Conservation (phyloP, 441 rosid genomes). For the Viola pubescens region DNA sequence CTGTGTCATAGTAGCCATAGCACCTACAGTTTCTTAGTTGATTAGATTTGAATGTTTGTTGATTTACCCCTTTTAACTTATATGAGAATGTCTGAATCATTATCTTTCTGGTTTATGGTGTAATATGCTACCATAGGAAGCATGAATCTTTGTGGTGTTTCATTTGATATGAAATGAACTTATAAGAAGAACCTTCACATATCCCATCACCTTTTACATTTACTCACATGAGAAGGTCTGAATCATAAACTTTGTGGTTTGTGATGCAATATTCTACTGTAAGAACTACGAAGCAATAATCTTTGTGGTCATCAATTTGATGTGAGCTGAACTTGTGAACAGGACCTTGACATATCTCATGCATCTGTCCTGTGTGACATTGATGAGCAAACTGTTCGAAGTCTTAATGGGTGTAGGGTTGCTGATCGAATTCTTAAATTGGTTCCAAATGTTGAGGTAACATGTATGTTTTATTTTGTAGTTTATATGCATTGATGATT, state of each 20-base stretch:
- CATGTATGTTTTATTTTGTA: conserved; percentile 3
- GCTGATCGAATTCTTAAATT: conserved; percentile 94
- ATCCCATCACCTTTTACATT: too few relatives aligned
- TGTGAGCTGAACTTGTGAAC: conserved; percentile 18
- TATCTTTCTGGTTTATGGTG: too few relatives aligned
- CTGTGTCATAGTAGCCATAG: neutral
- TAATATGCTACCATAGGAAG: too few relatives aligned
- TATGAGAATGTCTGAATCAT: too few relatives aligned
- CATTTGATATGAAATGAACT: too few relatives aligned
- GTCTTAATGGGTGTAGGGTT: conserved; percentile 97
- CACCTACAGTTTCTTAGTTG: neutral
- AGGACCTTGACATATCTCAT: conserved; percentile 83
- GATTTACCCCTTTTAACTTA: too few relatives aligned
- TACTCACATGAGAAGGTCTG: neutral
- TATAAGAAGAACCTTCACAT: too few relatives aligned
- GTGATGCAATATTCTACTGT: neutral
- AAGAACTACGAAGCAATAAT: neutral
- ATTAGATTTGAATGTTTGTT: neutral
- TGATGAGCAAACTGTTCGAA: conserved; percentile 90
- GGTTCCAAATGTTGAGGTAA: conserved; percentile 81
- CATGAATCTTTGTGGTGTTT: too few relatives aligned
- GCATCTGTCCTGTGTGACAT: conserved; percentile 55
- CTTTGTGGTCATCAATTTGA: conserved; percentile 11
- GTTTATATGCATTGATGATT: conserved; percentile 2
- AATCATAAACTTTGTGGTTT: neutral